phyloP scores from a whole-genome alignment of 169 alveolate species.

The Babesia gibsoni region DNA sequence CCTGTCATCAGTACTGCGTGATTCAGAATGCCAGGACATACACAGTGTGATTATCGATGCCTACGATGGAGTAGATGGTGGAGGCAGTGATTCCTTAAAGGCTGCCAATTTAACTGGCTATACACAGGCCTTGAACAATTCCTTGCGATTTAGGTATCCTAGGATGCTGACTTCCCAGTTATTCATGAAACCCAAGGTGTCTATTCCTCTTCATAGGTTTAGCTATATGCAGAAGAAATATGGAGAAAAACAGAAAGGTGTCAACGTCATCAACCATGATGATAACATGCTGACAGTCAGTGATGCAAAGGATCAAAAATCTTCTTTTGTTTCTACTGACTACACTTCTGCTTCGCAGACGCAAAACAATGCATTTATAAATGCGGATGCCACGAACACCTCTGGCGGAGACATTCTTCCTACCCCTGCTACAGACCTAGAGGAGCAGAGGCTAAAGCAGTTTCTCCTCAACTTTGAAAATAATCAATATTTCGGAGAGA shows the following conservation, averaged over 20 bases:
- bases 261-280: too few species aligned
- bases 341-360: background rate
- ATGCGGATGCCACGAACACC: background rate
- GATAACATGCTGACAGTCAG: too few species aligned
- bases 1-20: background rate
- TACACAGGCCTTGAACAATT: background rate
- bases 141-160: conserved; percentile 29
- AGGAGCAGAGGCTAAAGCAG: conserved; percentile 35
- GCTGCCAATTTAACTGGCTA: background rate
- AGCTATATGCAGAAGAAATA: background rate
- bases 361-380: background rate
- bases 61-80: background rate
- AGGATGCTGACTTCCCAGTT: conserved; percentile 63
- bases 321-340: background rate
- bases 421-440: too few species aligned
- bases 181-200: conserved; percentile 35
- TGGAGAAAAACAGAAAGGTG: background rate
- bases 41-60: conserved; percentile 8
- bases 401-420: too few species aligned
- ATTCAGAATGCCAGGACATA: background rate
- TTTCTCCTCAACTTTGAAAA: conserved; percentile 83
- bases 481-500: conserved; percentile 87
- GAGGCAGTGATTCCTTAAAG: background rate
- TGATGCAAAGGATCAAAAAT: too few species aligned
- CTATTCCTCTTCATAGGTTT: conserved; percentile 34